Conservation (phyloP, 768 basidiomycete species). For the Neoboletus magnificus region DNA sequence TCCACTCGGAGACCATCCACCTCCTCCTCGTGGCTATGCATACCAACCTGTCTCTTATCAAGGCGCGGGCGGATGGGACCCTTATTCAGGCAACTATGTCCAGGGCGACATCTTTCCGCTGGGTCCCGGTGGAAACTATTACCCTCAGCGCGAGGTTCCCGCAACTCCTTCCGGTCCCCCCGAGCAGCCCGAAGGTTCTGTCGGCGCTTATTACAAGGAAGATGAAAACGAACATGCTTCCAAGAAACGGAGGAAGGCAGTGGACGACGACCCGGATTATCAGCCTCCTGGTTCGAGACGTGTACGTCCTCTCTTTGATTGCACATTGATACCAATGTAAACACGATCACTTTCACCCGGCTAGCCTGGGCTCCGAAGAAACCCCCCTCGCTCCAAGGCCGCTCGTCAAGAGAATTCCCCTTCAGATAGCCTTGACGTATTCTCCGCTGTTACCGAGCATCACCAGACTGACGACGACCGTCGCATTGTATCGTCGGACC, state of each 20-base stretch:
- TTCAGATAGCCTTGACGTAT: conserved; percentile 20
- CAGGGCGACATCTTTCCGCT: conserved; percentile 38
- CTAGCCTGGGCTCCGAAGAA: conserved; percentile 43
- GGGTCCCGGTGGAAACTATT: conserved; percentile 36
- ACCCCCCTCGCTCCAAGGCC: conserved; percentile 39
- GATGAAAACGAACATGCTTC: conserved; percentile 30
- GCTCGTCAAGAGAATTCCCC: conserved; percentile 28
- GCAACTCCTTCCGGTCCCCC: conserved; percentile 10
- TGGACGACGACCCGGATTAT: conserved; percentile 53
- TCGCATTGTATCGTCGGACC: conserved; percentile 63
- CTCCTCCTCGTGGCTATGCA: conserved; percentile 30
- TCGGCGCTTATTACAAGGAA: conserved; percentile 31
- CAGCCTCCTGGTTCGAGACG: conserved; percentile 46
- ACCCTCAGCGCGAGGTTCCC: conserved; percentile 28
- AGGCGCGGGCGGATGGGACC: conserved; percentile 39
- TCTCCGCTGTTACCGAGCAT: conserved; percentile 16
- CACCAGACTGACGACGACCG: conserved; percentile 39
- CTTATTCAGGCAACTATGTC: conserved; percentile 35
- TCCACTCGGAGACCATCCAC: conserved; percentile 31
- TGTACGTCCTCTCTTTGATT: conserved; percentile 41
- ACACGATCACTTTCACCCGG: not conserved
- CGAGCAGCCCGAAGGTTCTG: conserved; percentile 19
- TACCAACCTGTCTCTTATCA: conserved; percentile 41
- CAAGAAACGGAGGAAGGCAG: conserved; percentile 50
- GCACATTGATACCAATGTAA: not conserved